phyloP scores from a whole-genome alignment of 129 eudicot species.

The Calendula officinalis region DNA sequence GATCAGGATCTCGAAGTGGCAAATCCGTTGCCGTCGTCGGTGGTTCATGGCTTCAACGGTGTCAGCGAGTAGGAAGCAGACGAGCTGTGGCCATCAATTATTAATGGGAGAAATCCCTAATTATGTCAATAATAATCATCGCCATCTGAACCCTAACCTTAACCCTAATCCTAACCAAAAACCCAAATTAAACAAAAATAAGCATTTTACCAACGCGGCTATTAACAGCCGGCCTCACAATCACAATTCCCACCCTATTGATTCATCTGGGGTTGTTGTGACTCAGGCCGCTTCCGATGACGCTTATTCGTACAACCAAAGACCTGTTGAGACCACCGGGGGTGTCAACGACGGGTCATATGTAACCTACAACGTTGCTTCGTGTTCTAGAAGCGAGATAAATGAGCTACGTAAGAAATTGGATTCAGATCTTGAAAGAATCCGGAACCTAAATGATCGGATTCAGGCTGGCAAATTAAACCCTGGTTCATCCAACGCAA shows the following conservation, averaged over 20 bases:
- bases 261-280: constrained; percentile 31
- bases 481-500: constrained; percentile 41
- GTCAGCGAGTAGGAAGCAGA: constrained; percentile 62
- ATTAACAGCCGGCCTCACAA: constrained; percentile 30
- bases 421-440: constrained; percentile 58
- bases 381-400: constrained; percentile 53
- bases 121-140: constrained; percentile 36
- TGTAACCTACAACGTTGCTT: constrained; percentile 44
- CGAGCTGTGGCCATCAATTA: constrained; percentile 55
- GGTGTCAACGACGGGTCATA: constrained; percentile 39
- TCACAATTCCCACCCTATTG: constrained; percentile 23
- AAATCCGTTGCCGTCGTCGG: constrained; percentile 10
- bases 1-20: constrained; percentile 30
- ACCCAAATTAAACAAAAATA: constrained; percentile 44
- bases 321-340: constrained; percentile 20
- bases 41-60: constrained; percentile 70
- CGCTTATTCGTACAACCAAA: constrained; percentile 69
- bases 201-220: constrained; percentile 41
- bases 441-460: constrained; percentile 65
- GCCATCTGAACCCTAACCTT: constrained; percentile 57
- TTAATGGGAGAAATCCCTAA: constrained; percentile 66
- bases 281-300: constrained; percentile 66
- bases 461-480: constrained; percentile 52
- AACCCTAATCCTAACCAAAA: constrained; percentile 62
- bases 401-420: constrained; percentile 53